Evolutionary conservation across 352 stramenopile genomes (phyloP), one percentile per base, ranked within the genome.

Genomic region (Globisporangium polare): DNA sequence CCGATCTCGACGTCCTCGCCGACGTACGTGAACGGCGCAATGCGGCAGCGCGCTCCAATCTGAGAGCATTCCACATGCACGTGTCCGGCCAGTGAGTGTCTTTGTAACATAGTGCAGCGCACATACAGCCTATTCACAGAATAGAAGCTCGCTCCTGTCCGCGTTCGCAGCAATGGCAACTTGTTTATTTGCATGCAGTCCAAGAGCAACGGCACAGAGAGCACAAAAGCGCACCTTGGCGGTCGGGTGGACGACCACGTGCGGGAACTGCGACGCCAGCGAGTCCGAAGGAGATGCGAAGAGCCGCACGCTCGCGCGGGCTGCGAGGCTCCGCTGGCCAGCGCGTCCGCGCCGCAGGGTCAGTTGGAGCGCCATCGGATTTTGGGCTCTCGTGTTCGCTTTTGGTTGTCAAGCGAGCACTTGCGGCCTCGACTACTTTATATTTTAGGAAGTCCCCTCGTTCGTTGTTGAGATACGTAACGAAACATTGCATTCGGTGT

Each of bases 1-100:
- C 78, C 82, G 26, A 95, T 58, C 13, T 76, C 62, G 5, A 95
- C 86, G 42, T 66, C 72, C 39, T 88, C 67, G 4, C 80, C 83
- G 15, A 95, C 63, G 41, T 67, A 76, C 29, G 61, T 71, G 45
- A 90, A 86, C 29, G 77, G 57, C 15, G 75, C 83, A 39, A 95
- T 85, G 57, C 60, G 60, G 57, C 77, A 88, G 24, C 78, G 53
- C 33, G 53, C 62, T n/a, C 80, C 84, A 33, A 95, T 75, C 84
- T 93, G n/a, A n/a, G n/a, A n/a, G n/a, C n/a, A n/a, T n/a, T n/a
- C n/a, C n/a, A n/a, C n/a, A n/a, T n/a, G n/a, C n/a, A n/a, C n/a
- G n/a, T n/a, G n/a, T n/a, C n/a, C n/a, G n/a, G n/a, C n/a, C n/a
- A n/a, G n/a, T n/a, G n/a, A n/a, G n/a, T n/a, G n/a, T n/a, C n/a